A percentile compares a stretch with the other conserved stretches of the same genome.
phyloP scores from a whole-genome alignment of 176 grass and related monocot genomes.

The Avena insularis region DNA sequence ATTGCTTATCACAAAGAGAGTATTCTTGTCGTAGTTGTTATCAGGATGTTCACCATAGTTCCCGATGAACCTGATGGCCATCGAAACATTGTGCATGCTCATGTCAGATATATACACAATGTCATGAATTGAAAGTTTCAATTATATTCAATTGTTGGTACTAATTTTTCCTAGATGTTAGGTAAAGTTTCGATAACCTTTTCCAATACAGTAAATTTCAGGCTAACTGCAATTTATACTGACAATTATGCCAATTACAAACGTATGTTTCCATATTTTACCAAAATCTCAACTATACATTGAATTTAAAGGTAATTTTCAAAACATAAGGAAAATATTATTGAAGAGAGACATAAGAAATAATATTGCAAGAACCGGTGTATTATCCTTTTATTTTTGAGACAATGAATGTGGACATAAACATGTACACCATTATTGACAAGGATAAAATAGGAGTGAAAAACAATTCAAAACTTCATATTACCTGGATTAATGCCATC shows the following conservation, averaged over 20 bases:
- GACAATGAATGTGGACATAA: background rate
- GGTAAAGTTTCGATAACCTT: background rate
- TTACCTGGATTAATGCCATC: slow-evolving; percentile 93
- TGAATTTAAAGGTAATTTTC: background rate
- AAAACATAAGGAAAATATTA: background rate
- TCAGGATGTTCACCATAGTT: slow-evolving; percentile 64
- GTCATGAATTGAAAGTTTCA: background rate
- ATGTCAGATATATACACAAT: slow-evolving; percentile 64
- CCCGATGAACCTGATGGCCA: slow-evolving; percentile 85
- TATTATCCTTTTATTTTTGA: background rate
- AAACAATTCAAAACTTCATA: slow-evolving; percentile 1
- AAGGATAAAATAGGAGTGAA: background rate
- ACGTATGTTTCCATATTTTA: slow-evolving; percentile 15
- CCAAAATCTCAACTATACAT: slow-evolving; percentile 2
- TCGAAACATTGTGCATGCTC: slow-evolving; percentile 77
- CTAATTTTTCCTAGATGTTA: background rate
- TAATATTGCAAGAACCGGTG: background rate
- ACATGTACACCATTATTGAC: background rate
- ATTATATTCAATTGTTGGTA: slow-evolving; percentile 4
- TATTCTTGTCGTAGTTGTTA: slow-evolving; percentile 38
- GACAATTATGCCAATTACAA: background rate
- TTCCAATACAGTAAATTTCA: background rate
- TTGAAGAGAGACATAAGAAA: slow-evolving; percentile 3
- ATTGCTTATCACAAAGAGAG: slow-evolving; percentile 73
- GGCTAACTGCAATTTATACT: background rate